phyloP scores from a whole-genome alignment of 2,329 filamentous ascomycete species.

The Aspergillus caelatus region DNA sequence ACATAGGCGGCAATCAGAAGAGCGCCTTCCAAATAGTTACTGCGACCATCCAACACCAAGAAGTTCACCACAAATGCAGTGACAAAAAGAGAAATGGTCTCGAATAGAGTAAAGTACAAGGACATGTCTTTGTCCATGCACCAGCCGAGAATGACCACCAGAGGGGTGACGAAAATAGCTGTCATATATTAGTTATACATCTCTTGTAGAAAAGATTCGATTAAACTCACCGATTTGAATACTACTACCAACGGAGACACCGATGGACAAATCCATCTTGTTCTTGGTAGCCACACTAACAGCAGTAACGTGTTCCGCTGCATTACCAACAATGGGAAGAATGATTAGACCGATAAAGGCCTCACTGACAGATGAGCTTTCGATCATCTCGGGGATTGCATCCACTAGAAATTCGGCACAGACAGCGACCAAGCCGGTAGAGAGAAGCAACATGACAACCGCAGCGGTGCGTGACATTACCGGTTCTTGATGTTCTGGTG shows the following conservation, averaged over 20 bases:
- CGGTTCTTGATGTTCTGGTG: constrained; percentile 23
- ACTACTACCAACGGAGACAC: constrained; percentile 76
- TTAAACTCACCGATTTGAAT: constrained; percentile 66
- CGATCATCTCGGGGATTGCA: constrained; percentile 70
- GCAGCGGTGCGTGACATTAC: constrained; percentile 61
- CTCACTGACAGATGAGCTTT: constrained; percentile 62
- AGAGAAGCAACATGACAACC: constrained; percentile 57
- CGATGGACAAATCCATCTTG: constrained; percentile 83
- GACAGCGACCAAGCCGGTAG: constrained; percentile 61
- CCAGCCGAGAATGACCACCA: constrained; percentile 79
- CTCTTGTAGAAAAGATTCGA: too few relatives aligned
- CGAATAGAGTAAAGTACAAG: constrained; percentile 63
- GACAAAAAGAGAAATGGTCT: constrained; percentile 75
- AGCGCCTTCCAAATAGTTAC: constrained; percentile 79
- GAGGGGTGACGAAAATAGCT: constrained; percentile 74
- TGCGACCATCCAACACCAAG: constrained; percentile 78
- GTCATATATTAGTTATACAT: constrained; percentile 8
- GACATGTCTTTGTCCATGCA: constrained; percentile 72
- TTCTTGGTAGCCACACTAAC: constrained; percentile 80
- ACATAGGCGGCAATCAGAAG: constrained; percentile 76
- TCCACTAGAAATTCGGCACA: constrained; percentile 74
- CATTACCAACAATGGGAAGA: constrained; percentile 80
- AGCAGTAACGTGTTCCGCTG: constrained; percentile 78
- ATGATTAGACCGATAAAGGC: constrained; percentile 81
- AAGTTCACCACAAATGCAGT: constrained; percentile 85